Percentiles rank a stretch among this genome's conserved stretches.
phyloP scores from a whole-genome alignment of 345 rosid species.

The Corchorus olitorius region DNA sequence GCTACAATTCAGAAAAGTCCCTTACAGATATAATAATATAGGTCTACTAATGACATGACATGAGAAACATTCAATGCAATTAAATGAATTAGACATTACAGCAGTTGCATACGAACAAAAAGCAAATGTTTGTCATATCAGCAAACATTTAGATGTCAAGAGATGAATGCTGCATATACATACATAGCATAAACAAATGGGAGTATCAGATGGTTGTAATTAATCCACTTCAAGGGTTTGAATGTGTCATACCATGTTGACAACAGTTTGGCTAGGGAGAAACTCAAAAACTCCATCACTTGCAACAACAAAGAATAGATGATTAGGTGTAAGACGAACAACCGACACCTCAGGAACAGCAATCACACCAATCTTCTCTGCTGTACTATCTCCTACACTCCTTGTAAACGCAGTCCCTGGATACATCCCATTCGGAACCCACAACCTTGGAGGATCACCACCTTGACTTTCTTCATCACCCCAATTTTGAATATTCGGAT shows the following conservation, averaged over 20 bases:
- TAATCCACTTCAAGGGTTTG: neutral
- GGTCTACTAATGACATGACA: neutral
- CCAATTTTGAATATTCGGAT: slow-evolving; percentile 82
- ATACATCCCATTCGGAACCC: slow-evolving; percentile 89
- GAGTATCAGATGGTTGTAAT: neutral
- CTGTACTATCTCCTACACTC: slow-evolving; percentile 85
- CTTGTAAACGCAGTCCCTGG: slow-evolving; percentile 98
- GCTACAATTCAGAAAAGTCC: slow-evolving; percentile 1
- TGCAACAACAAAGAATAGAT: slow-evolving; percentile 85
- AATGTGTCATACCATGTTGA: slow-evolving; percentile 63
- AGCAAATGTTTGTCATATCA: slow-evolving; percentile 13
- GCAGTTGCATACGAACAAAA: neutral
- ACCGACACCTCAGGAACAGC: slow-evolving; percentile 80
- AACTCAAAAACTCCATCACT: slow-evolving; percentile 98
- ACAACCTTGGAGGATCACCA: slow-evolving; percentile 93
- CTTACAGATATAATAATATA: neutral
- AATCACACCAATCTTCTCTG: slow-evolving; percentile 85
- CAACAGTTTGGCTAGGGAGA: slow-evolving; percentile 87
- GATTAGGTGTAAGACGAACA: slow-evolving; percentile 63
- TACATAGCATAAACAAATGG: slow-evolving; percentile 10
- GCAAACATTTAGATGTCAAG: neutral
- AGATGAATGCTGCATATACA: neutral
- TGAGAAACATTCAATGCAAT: neutral
- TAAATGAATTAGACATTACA: neutral
- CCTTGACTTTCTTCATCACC: slow-evolving; percentile 90